Evolutionary conservation across 768 basidiomycete species (phyloP), one percentile per base, ranked within the genome.

Genomic region (Mycena polygramma): DNA sequence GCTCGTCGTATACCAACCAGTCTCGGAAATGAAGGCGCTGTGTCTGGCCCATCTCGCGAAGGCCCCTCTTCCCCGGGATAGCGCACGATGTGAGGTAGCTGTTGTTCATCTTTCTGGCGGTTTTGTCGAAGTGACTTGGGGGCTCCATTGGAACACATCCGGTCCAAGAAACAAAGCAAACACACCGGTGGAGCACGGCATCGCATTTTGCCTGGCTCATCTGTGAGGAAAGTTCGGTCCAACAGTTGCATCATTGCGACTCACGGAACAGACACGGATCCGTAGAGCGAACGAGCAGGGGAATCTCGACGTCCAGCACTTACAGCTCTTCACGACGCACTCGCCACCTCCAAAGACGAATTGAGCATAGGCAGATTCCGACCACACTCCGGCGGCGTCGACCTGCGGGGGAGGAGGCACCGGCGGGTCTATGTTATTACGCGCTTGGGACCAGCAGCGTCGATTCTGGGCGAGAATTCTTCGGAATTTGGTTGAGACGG

Each of bases 391-490:
- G 0, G 62, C 60, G 57, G 70, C 70, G 17, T 55, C 39, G 60
- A 71, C 63, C 15, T 57, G 46, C 36, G 70, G 70, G 5, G 65
- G 70, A 10, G 61, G 70, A n/a, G 66, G 66, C 11, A 71, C 66
- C 14, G 70, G 70, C 53, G 65, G 65, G 45, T 62, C 19, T 22
- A 71, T 37, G 37, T 71, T 71, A 15, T 58, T 37, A 10, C 65
- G 58, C 39, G 65, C 69, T 24, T 39, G 15, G 0, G 20, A 7
- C 70, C 70, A 71, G 36, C 52, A 66, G 39, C 41, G 65, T 13
- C 46, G 46, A 26, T 71, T 71, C 1, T 59, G n/a, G 41, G 52
- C 37, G 67, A 37, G 22, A 71, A 30, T 67, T 5, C 30, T 11
- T 4, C 26, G 37, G 48, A 67, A 66, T 8, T 46, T 43, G 14